Percentiles rank a stretch among this genome's conserved stretches.
Evolutionary conservation across 352 stramenopile species (phyloP).

Genomic region (Phytophthora europaea): DNA sequence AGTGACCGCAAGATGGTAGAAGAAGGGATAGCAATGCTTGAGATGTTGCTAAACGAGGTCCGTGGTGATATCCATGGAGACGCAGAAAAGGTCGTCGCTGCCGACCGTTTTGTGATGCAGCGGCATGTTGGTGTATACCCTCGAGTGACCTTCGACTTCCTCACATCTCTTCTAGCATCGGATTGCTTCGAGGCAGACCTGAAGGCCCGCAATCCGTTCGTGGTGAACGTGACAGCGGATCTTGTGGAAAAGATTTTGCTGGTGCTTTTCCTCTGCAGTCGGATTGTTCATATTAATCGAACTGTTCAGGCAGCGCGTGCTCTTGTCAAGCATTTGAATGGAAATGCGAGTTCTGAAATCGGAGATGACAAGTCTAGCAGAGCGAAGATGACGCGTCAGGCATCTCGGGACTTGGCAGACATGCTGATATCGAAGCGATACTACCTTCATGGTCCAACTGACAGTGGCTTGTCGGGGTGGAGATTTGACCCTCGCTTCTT

Average conservation of each 20-base stretch:
- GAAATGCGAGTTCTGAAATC: slow-evolving; percentile 7
- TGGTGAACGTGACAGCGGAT: slow-evolving; percentile 33
- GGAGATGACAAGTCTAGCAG: slow-evolving; percentile 37
- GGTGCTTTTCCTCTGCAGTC: slow-evolving; percentile 80
- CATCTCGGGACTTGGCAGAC: slow-evolving; percentile 85
- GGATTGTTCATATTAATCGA: slow-evolving; percentile 88
- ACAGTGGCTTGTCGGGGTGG: slow-evolving; percentile 51
- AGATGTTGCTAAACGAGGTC: slow-evolving; percentile 64
- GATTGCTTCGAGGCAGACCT: slow-evolving; percentile 70
- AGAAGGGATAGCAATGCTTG: slow-evolving; percentile 61
- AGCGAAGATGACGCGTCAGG: slow-evolving; percentile 79
- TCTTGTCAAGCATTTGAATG: slow-evolving; percentile 36
- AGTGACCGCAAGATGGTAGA: slow-evolving; percentile 67
- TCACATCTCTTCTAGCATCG: slow-evolving; percentile 79
- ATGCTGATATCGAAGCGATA: slow-evolving; percentile 81
- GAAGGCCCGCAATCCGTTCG: slow-evolving; percentile 76
- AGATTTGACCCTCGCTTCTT: slow-evolving; percentile 98
- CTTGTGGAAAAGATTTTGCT: slow-evolving; percentile 64
- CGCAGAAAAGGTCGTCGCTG: slow-evolving; percentile 24
- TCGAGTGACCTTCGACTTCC: slow-evolving; percentile 79
- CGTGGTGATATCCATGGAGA: slow-evolving; percentile 37
- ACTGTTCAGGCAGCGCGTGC: slow-evolving; percentile 63
- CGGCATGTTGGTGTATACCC: slow-evolving; percentile 70
- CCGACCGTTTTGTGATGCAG: slow-evolving; percentile 67
- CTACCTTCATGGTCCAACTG: slow-evolving; percentile 51